phyloP scores from a whole-genome alignment of 2,329 filamentous ascomycete species.

The Beauveria scarabaeidicola region DNA sequence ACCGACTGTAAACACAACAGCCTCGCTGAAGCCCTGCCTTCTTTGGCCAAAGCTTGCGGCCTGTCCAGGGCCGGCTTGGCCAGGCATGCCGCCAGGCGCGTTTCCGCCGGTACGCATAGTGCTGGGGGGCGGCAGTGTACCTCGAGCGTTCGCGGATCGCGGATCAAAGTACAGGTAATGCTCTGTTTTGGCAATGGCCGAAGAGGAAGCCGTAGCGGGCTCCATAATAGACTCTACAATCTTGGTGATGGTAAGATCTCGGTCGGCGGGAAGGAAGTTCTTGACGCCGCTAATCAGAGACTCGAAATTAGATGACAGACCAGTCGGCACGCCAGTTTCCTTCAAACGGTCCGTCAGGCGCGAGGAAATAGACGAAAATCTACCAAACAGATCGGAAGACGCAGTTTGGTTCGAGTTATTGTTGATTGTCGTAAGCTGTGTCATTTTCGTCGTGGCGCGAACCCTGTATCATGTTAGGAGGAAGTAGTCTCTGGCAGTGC shows the following conservation, averaged over 20 bases:
- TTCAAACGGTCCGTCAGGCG: slow-evolving; percentile 91
- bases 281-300: slow-evolving; percentile 93
- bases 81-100: slow-evolving; percentile 42
- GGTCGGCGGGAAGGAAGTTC: slow-evolving; percentile 93
- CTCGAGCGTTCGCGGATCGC: slow-evolving; percentile 82
- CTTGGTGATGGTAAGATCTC: slow-evolving; percentile 92
- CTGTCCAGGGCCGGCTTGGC: slow-evolving; percentile 50
- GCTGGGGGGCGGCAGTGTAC: slow-evolving; percentile 78
- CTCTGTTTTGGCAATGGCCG: slow-evolving; percentile 92
- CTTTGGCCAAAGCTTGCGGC: slow-evolving; percentile 84
- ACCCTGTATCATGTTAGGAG: slow-evolving; percentile 45
- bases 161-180: slow-evolving; percentile 97
- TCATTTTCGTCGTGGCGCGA: slow-evolving; percentile 93
- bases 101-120: slow-evolving; percentile 39
- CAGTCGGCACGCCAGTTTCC: slow-evolving; percentile 69
- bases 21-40: slow-evolving; percentile 80
- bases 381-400: slow-evolving; percentile 78
- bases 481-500: background rate
- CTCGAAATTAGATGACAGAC: slow-evolving; percentile 73
- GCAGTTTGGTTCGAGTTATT: slow-evolving; percentile 55
- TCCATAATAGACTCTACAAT: slow-evolving; percentile 99
- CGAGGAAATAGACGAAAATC: slow-evolving; percentile 85
- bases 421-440: slow-evolving; percentile 88
- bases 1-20: slow-evolving; percentile 89
- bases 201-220: slow-evolving; percentile 77